phyloP scores from a whole-genome alignment of 495 filamentous ascomycete genomes.

The Hyaloscypha finlandica region DNA sequence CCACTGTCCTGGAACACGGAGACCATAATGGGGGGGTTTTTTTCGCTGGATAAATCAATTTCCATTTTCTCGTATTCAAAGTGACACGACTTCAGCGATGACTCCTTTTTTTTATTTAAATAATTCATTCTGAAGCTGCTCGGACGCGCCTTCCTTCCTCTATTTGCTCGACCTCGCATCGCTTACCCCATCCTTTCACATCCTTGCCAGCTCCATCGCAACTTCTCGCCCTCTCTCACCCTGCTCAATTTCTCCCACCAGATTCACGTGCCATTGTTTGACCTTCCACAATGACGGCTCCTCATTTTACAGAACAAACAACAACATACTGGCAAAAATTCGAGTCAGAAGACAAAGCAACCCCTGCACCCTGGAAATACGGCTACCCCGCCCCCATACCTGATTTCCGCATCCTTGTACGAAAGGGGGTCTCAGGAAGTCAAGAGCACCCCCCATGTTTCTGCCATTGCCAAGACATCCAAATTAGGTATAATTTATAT shows the following conservation, averaged over 20 bases:
- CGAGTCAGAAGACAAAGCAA: conserved; percentile 1
- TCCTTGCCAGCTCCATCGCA: too few species aligned
- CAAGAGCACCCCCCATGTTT: conserved; percentile 5
- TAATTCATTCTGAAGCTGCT: too few species aligned
- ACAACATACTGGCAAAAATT: conserved; percentile 33
- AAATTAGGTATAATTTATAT: conserved; percentile 25
- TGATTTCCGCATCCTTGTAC: conserved; percentile 19
- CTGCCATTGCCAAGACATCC: conserved; percentile 18
- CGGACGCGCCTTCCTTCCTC: too few species aligned
- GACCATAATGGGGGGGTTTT: too few species aligned
- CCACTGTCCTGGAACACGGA: too few species aligned
- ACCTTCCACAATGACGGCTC: not conserved
- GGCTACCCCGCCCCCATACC: conserved; percentile 21
- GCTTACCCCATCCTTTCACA: too few species aligned
- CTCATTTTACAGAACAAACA: conserved; percentile 29
- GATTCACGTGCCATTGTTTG: not conserved
- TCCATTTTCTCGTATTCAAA: too few species aligned
- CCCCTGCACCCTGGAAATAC: conserved; percentile 20
- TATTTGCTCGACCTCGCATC: too few species aligned
- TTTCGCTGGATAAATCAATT: too few species aligned
- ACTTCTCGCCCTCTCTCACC: not conserved
- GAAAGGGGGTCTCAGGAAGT: conserved; percentile 11
- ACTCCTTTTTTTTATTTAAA: too few species aligned
- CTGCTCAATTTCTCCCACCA: not conserved
- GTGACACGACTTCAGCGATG: too few species aligned